Evolutionary conservation across 768 basidiomycete genomes (phyloP).

Genomic region (Trametes sanguinea): DNA sequence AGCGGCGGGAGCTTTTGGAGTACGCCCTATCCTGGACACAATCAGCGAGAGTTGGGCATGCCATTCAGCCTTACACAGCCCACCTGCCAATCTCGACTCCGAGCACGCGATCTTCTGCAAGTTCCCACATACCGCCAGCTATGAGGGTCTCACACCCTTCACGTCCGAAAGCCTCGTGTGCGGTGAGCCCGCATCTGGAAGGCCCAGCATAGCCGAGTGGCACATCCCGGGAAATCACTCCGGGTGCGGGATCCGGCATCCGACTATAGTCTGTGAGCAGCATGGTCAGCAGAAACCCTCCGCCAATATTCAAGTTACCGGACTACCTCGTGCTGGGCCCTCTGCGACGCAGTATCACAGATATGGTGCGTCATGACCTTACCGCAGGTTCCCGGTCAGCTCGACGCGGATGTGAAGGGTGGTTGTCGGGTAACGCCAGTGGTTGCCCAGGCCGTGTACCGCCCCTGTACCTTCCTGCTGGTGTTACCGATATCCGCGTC

Average conservation of each 20-base stretch:
- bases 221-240: neutral
- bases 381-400: neutral
- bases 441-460: slow-evolving; percentile 5
- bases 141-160: neutral
- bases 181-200: neutral
- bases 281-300: neutral
- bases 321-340: neutral
- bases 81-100: neutral
- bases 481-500: neutral
- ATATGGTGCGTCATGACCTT: neutral
- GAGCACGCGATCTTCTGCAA: neutral
- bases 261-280: neutral
- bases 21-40: neutral
- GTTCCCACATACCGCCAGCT: neutral
- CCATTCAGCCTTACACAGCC: neutral
- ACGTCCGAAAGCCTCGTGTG: slow-evolving; percentile 1
- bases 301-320: slow-evolving; percentile 7
- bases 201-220: slow-evolving; percentile 3
- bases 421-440: neutral
- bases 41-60: neutral
- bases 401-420: slow-evolving; percentile 5
- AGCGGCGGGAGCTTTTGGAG: neutral
- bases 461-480: slow-evolving; percentile 1
- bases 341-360: neutral
- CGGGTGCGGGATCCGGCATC: slow-evolving; percentile 6